A percentile compares a stretch with the other conserved stretches of the same genome.
These are phyloP conservation scores for Penicillium sp. DNA, from an alignment of 2,329 filamentous ascomycete species.

Conservation along the genomic window DNA sequence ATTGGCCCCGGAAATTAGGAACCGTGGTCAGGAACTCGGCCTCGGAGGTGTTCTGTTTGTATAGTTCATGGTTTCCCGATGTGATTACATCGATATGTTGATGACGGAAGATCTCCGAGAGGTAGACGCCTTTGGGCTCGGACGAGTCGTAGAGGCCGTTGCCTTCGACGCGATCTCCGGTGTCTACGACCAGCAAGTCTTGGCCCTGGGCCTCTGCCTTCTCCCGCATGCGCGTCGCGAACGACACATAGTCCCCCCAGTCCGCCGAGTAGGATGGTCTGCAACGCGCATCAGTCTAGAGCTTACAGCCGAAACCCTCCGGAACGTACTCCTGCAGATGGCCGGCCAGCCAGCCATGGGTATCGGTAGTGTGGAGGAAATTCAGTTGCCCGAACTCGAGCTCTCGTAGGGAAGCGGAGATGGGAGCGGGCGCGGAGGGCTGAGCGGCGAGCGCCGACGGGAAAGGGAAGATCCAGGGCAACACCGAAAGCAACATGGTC, in stretches of 20 bases:
- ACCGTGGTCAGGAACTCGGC: constrained; percentile 78
- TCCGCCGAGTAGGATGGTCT: constrained; percentile 90
- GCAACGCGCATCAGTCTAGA: constrained; percentile 19
- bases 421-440: constrained; percentile 73
- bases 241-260: constrained; percentile 97
- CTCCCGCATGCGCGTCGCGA: constrained; percentile 75
- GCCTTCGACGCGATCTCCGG: constrained; percentile 88
- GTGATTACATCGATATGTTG: constrained; percentile 82
- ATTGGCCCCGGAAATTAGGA: constrained; percentile 75
- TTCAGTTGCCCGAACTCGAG: constrained; percentile 93
- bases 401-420: constrained; percentile 76
- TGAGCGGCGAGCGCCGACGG: constrained; percentile 58
- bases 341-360: constrained; percentile 92
- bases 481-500: constrained; percentile 18
- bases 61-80: constrained; percentile 93
- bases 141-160: constrained; percentile 94
- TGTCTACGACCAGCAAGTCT: constrained; percentile 91
- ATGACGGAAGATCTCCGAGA: constrained; percentile 80
- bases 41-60: constrained; percentile 73
- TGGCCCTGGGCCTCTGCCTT: constrained; percentile 74
- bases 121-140: constrained; percentile 80
- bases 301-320: constrained; percentile 6
- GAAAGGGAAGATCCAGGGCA: constrained; percentile 25
- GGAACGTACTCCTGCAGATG: constrained; percentile 77
- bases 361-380: constrained; percentile 95